These are phyloP conservation scores for Arthroderma sp. DNA, from an alignment of 2,329 filamentous ascomycete species.

Conservation along the genomic window DNA sequence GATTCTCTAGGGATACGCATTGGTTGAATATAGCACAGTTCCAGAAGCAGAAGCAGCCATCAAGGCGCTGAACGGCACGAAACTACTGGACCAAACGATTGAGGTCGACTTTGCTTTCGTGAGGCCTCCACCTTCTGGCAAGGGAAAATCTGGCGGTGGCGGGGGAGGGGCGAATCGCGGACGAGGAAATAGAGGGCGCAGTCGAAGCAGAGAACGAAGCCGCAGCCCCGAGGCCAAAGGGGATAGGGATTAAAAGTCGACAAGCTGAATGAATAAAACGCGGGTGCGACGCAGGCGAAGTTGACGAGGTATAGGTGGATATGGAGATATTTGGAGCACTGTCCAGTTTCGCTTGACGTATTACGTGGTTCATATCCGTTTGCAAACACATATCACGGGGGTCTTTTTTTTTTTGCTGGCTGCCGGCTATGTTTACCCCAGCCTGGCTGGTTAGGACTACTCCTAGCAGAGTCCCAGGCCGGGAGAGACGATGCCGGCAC, in stretches of 20 bases:
- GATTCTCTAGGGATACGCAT: conserved; percentile 45
- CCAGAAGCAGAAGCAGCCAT: conserved; percentile 51
- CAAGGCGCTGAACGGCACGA: conserved; percentile 45
- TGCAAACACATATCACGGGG: too few relatives aligned
- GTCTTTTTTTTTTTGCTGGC: too few relatives aligned
- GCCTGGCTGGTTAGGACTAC: too few relatives aligned
- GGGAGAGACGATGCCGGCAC: too few relatives aligned
- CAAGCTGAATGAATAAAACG: background rate
- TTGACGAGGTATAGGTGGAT: background rate
- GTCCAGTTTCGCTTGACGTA: too few relatives aligned
- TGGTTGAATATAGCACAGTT: conserved; percentile 53
- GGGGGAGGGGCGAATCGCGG: conserved; percentile 16
- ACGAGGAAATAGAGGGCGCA: conserved; percentile 27
- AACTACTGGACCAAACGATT: conserved; percentile 54
- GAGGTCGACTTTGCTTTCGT: conserved; percentile 54
- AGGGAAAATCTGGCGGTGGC: conserved; percentile 24
- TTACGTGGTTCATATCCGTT: too few relatives aligned
- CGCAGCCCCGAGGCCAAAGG: conserved; percentile 31
- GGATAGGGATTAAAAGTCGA: conserved; percentile 19
- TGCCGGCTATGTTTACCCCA: too few relatives aligned
- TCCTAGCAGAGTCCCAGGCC: too few relatives aligned
- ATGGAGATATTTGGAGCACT: too few relatives aligned
- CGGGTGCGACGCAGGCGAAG: background rate
- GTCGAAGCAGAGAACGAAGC: conserved; percentile 33
- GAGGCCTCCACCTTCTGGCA: conserved; percentile 41